Evolutionary conservation across 148 eudicot genomes (phyloP).

Genomic region (Fallopia convolvulus): DNA sequence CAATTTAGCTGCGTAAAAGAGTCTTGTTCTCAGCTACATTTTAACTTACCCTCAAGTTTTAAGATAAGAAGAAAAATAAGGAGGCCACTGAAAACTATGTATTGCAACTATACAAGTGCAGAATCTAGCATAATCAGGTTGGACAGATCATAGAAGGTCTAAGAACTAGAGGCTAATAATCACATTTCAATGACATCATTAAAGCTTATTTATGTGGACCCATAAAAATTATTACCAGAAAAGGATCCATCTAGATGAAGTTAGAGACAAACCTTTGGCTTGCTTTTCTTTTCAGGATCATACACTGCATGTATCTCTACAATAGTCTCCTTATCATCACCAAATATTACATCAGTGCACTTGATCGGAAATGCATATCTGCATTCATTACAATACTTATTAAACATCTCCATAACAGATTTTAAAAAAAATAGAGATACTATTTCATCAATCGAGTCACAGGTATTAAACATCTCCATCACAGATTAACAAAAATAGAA

Average conservation of each 20-base stretch:
- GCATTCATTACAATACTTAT: conserved; percentile 10
- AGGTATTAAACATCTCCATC: too few relatives aligned
- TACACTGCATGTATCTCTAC: conserved; percentile 84
- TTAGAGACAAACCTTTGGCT: conserved; percentile 60
- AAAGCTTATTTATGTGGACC: background rate
- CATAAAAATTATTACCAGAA: background rate
- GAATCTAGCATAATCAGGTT: background rate
- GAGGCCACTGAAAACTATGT: background rate
- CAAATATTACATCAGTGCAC: conserved; percentile 76
- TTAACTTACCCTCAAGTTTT: too few relatives aligned
- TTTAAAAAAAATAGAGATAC: too few relatives aligned
- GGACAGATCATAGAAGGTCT: background rate
- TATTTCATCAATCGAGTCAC: too few relatives aligned
- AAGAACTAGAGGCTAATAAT: background rate
- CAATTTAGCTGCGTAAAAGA: too few relatives aligned
- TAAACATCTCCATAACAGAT: background rate
- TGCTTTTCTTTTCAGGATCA: conserved; percentile 75
- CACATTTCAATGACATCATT: background rate
- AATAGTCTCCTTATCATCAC: conserved; percentile 79
- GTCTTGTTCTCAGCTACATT: too few relatives aligned
- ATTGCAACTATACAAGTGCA: background rate
- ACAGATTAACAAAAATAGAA: too few relatives aligned
- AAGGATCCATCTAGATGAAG: background rate
- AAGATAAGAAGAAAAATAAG: too few relatives aligned
- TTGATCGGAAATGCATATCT: conserved; percentile 86